Percentiles rank a stretch among this genome's conserved stretches.
Evolutionary conservation across 768 basidiomycete species (phyloP).

Genomic region (Gloeopeniophorella convolvens): DNA sequence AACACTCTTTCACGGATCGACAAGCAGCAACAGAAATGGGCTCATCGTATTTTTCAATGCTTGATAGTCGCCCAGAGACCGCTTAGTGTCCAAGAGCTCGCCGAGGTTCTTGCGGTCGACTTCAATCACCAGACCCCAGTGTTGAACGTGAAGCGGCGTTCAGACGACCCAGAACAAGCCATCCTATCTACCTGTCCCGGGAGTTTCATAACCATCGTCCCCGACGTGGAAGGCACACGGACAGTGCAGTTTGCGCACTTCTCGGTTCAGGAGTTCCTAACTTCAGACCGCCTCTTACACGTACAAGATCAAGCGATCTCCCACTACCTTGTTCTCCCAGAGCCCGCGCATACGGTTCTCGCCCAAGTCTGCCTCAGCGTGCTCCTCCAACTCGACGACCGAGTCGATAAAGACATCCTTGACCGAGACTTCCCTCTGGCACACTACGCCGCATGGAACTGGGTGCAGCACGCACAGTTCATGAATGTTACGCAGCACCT

Average conservation of each 20-base stretch:
- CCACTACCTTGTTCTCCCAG: background rate
- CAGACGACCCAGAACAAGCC: background rate
- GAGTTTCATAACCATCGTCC: background rate
- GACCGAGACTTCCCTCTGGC: background rate
- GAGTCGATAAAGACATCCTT: background rate
- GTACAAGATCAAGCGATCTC: background rate
- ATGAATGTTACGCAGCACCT: background rate
- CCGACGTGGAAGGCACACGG: background rate
- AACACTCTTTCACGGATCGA: background rate
- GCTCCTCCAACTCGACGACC: slow-evolving; percentile 3
- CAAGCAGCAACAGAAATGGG: background rate
- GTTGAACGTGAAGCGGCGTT: background rate
- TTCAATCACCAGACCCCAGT: background rate
- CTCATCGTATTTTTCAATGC: slow-evolving; percentile 10
- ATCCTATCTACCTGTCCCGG: slow-evolving; percentile 3
- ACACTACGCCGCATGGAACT: background rate
- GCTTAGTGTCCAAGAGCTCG: background rate
- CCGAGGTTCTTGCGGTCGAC: slow-evolving; percentile 3
- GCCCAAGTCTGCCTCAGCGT: background rate
- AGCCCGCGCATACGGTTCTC: background rate
- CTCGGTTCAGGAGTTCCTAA: slow-evolving; percentile 14
- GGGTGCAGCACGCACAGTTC: slow-evolving; percentile 2
- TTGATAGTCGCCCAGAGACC: background rate
- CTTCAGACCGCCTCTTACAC: background rate
- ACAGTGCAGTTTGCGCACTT: slow-evolving; percentile 9